Evolutionary conservation across 2,329 filamentous ascomycete genomes (phyloP), one percentile per base, ranked within the genome.

Genomic region (Metarhizium album): DNA sequence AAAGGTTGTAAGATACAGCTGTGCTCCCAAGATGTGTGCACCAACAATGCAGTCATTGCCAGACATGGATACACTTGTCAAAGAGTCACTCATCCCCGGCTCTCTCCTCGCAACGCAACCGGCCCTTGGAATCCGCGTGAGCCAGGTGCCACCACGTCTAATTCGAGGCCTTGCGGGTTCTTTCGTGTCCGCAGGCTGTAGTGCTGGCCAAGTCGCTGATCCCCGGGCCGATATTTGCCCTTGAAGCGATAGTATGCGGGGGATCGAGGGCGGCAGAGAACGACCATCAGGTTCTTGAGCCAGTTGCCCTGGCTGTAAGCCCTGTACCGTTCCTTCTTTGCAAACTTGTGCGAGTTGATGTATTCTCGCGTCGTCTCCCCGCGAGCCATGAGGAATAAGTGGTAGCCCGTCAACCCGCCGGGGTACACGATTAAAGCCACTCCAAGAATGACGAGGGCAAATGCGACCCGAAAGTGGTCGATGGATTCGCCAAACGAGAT

Each of bases 321-420:
- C 42, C 90, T 78, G 67, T 95, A 94, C 13, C 93, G 82, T 65
- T 98, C 91, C 59, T 86, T 85, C 70, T 93, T 94, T 55, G 85
- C 73, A 65, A 98, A 97, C 67, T 97, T 97, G 69, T 95, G 89
- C 4, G 87, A 90, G 69, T 95, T 95, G 57, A 98, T 81, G 66
- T 95, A 96, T 68, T 98, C 93, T 58, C 93, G 79, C 1, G 93
- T 98, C 0, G 91, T 98, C 72, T 98, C 91, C 46, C 91, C 93
- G 31, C 91, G 79, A 6, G 82, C 86, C 71, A 94, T 89, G 42
- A 98, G 76, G 70, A 95, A 96, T 45, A 97, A 64, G 68, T 98
- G 93, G 65, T 98, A 98, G 22, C 80, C 79, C 73, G 83, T 87
- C 5, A 98, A 73, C 42, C 89, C 87, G 40, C 84, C 79, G 1